Base-by-base conservation (phyloP, 192 early-diverging fungal genomes). In the Backusella psychrophila region DNA sequence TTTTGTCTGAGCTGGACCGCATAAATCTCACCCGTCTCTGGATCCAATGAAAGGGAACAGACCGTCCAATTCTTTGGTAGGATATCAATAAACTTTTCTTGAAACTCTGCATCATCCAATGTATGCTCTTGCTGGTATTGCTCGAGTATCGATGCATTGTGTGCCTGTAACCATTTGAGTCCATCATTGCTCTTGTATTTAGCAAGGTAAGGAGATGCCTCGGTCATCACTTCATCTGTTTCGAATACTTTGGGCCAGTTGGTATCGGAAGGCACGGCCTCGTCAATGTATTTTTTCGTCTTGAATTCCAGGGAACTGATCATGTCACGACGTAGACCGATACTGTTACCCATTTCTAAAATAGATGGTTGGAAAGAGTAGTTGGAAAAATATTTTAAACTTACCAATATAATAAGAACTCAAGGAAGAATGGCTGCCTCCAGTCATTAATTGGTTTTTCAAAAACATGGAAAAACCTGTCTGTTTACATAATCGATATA, bases 21-120 rank as follows among this genome's bases (percentile, higher is more conserved):
- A 78, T 94, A 93, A 67, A 98, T 69, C 4, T 90, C 85, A 53
- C 94, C 83, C 23, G 86, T 81, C 26, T 85, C 77, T 1, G 81
- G 66, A 72, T 98, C 96, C 36, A 96, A 81, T 0, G 94, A 91
- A 34, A 98, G 74, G 0, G 91, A 94, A 44, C 93, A 93, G 0
- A 94, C 94, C 0, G 89, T 88, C 95, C 95, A 97, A 17, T 82
- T 41, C 0, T 72, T 31, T 11, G 97, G 95, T 12, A 94, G 74
- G 6, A 85, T 86, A 26, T 88, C 78, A 1, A 88, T 44, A 52
- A 95, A 88, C 3, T 85, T 72, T 2, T 67, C 41, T 67, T 87
- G 85, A 66, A 91, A 91, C 4, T 72, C 75, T 6, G 65, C 69
- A 71, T 82, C 82, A 35, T 80, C 82, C 14, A 81, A 66, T 15